Conservation (phyloP, 2,329 filamentous ascomycete species). For the Daldinia sp. region DNA sequence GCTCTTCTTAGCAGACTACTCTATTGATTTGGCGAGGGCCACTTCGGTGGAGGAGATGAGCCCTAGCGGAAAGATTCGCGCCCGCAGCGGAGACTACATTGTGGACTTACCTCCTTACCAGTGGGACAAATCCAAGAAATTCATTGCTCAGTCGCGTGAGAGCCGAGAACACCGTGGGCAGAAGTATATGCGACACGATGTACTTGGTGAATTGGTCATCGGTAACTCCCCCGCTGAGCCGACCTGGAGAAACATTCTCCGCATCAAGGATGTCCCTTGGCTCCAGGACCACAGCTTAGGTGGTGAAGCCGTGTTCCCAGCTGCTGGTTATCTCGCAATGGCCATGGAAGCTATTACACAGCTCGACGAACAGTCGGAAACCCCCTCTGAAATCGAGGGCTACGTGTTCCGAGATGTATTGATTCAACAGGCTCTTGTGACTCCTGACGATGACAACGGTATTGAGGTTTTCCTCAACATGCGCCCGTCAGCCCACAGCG, state of each 20-base stretch:
- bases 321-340: slow-evolving; percentile 42
- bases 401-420: slow-evolving; percentile 48
- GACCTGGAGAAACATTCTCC: slow-evolving; percentile 46
- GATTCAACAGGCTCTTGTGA: slow-evolving; percentile 50
- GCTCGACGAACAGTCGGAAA: slow-evolving; percentile 31
- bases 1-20: slow-evolving; percentile 44
- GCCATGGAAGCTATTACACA: slow-evolving; percentile 44
- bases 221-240: slow-evolving; percentile 33
- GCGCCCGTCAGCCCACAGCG: slow-evolving; percentile 35
- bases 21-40: slow-evolving; percentile 45
- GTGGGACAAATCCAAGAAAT: slow-evolving; percentile 46
- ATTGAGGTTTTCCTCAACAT: slow-evolving; percentile 49
- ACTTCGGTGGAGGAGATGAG: slow-evolving; percentile 26
- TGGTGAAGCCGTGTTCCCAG: slow-evolving; percentile 42
- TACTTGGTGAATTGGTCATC: slow-evolving; percentile 40
- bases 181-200: slow-evolving; percentile 46
- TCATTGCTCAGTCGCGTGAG: slow-evolving; percentile 47
- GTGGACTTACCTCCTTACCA: slow-evolving; percentile 51
- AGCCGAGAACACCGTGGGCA: slow-evolving; percentile 45
- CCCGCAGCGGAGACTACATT: slow-evolving; percentile 35
- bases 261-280: slow-evolving; percentile 36
- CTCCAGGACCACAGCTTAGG: slow-evolving; percentile 43
- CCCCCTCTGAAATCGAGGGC: slow-evolving; percentile 33
- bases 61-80: slow-evolving; percentile 32
- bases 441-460: slow-evolving; percentile 50